These are phyloP conservation scores for Penicillium hesseltinei DNA, from an alignment of 2,329 filamentous ascomycete species.

Conservation along the genomic window DNA sequence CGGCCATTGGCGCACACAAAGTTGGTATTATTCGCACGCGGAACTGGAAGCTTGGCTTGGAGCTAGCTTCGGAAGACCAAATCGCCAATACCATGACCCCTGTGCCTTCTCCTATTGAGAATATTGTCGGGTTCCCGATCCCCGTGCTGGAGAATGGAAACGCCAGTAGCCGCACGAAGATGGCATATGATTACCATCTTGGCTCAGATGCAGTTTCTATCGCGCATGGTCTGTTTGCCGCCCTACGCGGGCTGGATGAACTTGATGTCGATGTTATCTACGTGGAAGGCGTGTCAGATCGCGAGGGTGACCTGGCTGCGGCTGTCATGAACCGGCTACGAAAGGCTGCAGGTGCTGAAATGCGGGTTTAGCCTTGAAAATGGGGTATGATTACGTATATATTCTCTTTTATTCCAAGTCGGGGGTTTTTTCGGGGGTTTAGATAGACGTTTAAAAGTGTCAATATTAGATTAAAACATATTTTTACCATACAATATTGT, in stretches of 20 bases:
- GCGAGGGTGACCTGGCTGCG: conserved; percentile 74
- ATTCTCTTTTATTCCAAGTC: background rate
- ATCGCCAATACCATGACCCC: conserved; percentile 22
- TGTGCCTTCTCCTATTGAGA: conserved; percentile 26
- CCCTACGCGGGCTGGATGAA: conserved; percentile 79
- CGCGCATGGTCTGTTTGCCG: conserved; percentile 83
- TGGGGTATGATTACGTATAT: conserved; percentile 8
- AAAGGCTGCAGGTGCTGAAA: conserved; percentile 66
- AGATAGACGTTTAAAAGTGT: conserved; percentile 4
- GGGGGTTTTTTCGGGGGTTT: background rate
- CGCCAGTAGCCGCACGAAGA: conserved; percentile 23
- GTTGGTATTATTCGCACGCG: conserved; percentile 44
- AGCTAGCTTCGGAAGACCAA: conserved; percentile 23
- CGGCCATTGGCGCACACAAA: conserved; percentile 28
- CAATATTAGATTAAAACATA: conserved; percentile 4
- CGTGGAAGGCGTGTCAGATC: conserved; percentile 77
- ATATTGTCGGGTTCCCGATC: conserved; percentile 29
- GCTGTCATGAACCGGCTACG: conserved; percentile 82
- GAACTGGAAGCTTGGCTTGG: conserved; percentile 35
- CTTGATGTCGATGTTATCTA: conserved; percentile 78
- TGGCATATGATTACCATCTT: conserved; percentile 68
- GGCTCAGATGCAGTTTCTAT: conserved; percentile 70
- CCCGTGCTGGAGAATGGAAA: conserved; percentile 25
- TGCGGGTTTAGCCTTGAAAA: conserved; percentile 44
- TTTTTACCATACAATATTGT: background rate